A percentile compares a stretch with the other conserved stretches of the same genome.
phyloP scores from a whole-genome alignment of 1,284 basidiomycete species.

The Ustilago trichophora region DNA sequence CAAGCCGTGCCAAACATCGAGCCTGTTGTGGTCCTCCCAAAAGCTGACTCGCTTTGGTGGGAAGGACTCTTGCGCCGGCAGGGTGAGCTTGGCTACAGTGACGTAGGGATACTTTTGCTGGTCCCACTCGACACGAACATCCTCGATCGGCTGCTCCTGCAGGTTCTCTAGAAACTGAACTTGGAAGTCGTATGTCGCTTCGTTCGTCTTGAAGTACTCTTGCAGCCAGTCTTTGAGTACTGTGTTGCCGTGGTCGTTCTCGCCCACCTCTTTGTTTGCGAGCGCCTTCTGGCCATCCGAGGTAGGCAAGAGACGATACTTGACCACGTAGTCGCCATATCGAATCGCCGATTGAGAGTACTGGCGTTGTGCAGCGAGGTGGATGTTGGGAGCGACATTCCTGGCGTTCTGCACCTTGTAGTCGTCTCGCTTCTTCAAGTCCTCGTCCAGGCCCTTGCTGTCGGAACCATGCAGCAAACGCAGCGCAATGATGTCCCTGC shows the following conservation, averaged over 20 bases:
- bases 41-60: slow-evolving; percentile 42
- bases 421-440: slow-evolving; percentile 47
- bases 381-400: slow-evolving; percentile 46
- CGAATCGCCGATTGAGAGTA: slow-evolving; percentile 56
- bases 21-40: slow-evolving; percentile 55
- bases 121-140: slow-evolving; percentile 48
- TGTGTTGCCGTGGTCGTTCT: slow-evolving; percentile 30
- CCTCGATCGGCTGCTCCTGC: slow-evolving; percentile 55
- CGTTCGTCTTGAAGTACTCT: slow-evolving; percentile 38
- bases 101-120: slow-evolving; percentile 56
- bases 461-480: slow-evolving; percentile 48
- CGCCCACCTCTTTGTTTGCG: slow-evolving; percentile 18
- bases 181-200: slow-evolving; percentile 53
- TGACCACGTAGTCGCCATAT: slow-evolving; percentile 58
- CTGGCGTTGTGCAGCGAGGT: slow-evolving; percentile 49
- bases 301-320: slow-evolving; percentile 51
- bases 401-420: slow-evolving; percentile 52
- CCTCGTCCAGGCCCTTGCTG: slow-evolving; percentile 46
- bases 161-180: slow-evolving; percentile 57
- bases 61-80: slow-evolving; percentile 57
- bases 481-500: slow-evolving; percentile 41
- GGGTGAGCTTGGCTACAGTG: slow-evolving; percentile 44
- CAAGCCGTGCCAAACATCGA: slow-evolving; percentile 57
- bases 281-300: slow-evolving; percentile 34
- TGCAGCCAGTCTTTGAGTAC: slow-evolving; percentile 31